These are phyloP conservation scores for Ophiostoma ips DNA, from an alignment of 2,329 filamentous ascomycete genomes.

Conservation along the genomic window DNA sequence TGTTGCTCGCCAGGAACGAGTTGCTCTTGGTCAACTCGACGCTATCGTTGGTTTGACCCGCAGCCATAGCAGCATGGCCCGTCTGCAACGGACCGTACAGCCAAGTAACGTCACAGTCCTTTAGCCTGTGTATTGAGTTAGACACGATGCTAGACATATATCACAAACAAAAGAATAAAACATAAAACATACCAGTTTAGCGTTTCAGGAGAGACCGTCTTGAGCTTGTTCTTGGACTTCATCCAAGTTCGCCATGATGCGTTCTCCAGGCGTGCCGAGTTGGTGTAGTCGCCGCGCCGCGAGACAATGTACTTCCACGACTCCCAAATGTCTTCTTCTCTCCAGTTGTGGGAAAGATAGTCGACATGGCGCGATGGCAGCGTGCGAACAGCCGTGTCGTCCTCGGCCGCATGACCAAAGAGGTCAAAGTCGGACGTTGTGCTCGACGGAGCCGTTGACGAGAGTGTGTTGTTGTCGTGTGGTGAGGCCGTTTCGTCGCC, in stretches of 20 bases:
- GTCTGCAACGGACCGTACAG: constrained; percentile 86
- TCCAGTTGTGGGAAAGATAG: constrained; percentile 86
- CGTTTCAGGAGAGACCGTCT: constrained; percentile 78
- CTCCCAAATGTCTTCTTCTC: constrained; percentile 91
- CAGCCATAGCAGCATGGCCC: constrained; percentile 41
- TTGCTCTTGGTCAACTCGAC: constrained; percentile 35
- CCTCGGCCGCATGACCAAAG: constrained; percentile 48
- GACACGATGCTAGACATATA: background rate
- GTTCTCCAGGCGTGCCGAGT: constrained; percentile 76
- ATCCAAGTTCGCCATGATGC: constrained; percentile 96
- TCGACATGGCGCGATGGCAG: constrained; percentile 84
- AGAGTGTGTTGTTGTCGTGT: constrained; percentile 37
- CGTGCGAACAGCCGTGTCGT: constrained; percentile 62
- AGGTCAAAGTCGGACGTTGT: constrained; percentile 40
- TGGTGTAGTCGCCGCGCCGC: constrained; percentile 63
- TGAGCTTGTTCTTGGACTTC: constrained; percentile 76
- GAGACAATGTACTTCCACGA: constrained; percentile 91
- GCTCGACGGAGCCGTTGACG: constrained; percentile 37
- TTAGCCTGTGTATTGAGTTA: constrained; percentile 49
- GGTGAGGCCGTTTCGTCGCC: constrained; percentile 38
- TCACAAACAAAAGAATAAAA: background rate
- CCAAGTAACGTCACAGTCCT: constrained; percentile 96
- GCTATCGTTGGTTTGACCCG: constrained; percentile 26
- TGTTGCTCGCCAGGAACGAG: constrained; percentile 52
- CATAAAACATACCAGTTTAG: constrained; percentile 64